Base-by-base conservation (phyloP, 176 grass and related monocot genomes). In the Eleusine indica region DNA sequence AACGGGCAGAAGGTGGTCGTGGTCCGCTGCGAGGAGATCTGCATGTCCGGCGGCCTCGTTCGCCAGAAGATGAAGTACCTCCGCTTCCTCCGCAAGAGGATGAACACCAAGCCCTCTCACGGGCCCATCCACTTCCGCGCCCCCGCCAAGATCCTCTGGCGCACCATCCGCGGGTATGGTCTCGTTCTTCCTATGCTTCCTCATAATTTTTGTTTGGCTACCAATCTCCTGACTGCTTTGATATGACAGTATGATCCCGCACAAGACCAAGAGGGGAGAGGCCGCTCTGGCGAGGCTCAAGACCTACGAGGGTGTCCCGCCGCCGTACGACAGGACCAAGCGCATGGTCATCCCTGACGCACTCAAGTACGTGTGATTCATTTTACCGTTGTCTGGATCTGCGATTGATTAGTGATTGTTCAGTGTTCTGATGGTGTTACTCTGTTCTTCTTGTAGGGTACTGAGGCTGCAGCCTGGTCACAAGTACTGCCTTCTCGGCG, bases 31-130 rank as follows among this genome's bases (percentile, higher is more conserved):
- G 92, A 97, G 88, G 92, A 97, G 88, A 91, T 97, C 77, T 97
- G 94, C 87, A 66, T 97, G 83, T 97, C 94, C 57, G 94, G 94
- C 8, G 94, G 94, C 0, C 92, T 94, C 21, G 92, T 97, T 47
- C 91, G 92, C 15, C 92, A 97, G 84, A 97, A 97, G 90, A 97
- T 97, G 94, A 97, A 97, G 86, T 97, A 91, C 73, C 87, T 97
- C 56, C 86, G 94, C 51, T 97, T 97, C 82, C 94, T 97, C 71
- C 90, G 94, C 58, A 97, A 97, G 88, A 56, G 94, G 42, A 97
- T 97, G 94, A 97, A 97, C 90, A 97, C 94, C 83, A 97, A 97
- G 73, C 94, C 92, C 0, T 97, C 94, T 22, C 94, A 97, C 46
- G 94, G 94, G 7, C 94, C 94, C 68, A 94, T 97, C 86, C 94